Conservation (phyloP, 495 filamentous ascomycete species). For the Podospora appendiculata region DNA sequence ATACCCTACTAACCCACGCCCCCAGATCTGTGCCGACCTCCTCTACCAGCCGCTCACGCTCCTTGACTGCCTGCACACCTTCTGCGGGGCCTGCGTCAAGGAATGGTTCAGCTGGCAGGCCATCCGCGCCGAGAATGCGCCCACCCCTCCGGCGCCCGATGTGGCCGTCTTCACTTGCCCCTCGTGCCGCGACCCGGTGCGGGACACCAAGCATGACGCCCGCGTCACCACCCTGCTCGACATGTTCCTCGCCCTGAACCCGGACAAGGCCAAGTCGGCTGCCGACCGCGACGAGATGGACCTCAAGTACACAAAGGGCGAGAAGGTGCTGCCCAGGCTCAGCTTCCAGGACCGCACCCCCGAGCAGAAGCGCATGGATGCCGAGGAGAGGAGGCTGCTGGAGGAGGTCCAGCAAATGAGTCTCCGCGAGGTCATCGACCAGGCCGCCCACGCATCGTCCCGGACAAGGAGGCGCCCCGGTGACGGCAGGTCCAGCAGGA, state of each 20-base stretch:
- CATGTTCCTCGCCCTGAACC: slow-evolving; percentile 68
- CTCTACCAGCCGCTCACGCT: slow-evolving; percentile 93
- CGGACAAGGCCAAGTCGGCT: slow-evolving; percentile 54
- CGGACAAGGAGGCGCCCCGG: slow-evolving; percentile 6
- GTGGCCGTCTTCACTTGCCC: slow-evolving; percentile 73
- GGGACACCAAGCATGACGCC: slow-evolving; percentile 76
- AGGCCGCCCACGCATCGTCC: neutral
- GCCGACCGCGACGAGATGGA: slow-evolving; percentile 67
- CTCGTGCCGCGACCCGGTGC: slow-evolving; percentile 78
- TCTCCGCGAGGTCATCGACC: slow-evolving; percentile 49
- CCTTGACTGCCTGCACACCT: slow-evolving; percentile 95
- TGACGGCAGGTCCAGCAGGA: slow-evolving; percentile 13
- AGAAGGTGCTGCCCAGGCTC: slow-evolving; percentile 60
- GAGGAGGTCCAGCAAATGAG: slow-evolving; percentile 65
- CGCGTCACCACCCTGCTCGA: slow-evolving; percentile 76
- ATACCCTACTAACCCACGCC: neutral
- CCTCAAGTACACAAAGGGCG: slow-evolving; percentile 65
- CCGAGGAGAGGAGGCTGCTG: slow-evolving; percentile 61
- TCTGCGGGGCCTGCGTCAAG: slow-evolving; percentile 89
- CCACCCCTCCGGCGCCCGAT: slow-evolving; percentile 33
- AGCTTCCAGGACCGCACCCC: slow-evolving; percentile 29
- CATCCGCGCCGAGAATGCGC: slow-evolving; percentile 33
- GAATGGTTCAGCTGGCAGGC: slow-evolving; percentile 78
- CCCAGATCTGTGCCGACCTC: slow-evolving; percentile 90
- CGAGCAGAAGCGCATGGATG: slow-evolving; percentile 44